Evolutionary conservation across 2,329 filamentous ascomycete species (phyloP).

Genomic region (Tothia fuscella): DNA sequence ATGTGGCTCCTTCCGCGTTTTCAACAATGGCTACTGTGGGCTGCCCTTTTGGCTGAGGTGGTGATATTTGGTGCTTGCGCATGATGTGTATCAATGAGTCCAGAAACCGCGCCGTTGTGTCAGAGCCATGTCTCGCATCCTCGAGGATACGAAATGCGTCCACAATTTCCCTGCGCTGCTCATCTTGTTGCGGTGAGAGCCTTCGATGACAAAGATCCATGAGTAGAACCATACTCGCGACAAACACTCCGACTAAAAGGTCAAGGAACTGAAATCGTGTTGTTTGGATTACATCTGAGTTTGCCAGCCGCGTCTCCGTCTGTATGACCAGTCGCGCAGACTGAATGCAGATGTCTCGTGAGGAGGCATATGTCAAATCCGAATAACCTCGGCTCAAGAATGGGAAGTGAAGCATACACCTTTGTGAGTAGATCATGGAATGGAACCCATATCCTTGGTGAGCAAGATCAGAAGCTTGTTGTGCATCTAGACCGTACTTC

Average conservation of each 20-base stretch:
- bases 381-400: constrained; percentile 21
- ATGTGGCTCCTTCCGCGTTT: too few relatives aligned
- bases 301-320: constrained; percentile 13
- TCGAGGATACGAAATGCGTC: constrained; percentile 25
- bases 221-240: constrained; percentile 27
- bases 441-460: constrained; percentile 26
- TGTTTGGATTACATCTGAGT: constrained; percentile 14
- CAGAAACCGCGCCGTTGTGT: constrained; percentile 20
- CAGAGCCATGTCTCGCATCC: constrained; percentile 19
- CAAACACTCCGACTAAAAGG: constrained; percentile 24
- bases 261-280: constrained; percentile 20
- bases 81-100: constrained; percentile 22
- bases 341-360: constrained; percentile 25
- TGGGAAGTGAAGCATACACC: constrained; percentile 28
- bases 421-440: constrained; percentile 24
- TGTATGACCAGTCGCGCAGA: constrained; percentile 22
- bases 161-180: constrained; percentile 21
- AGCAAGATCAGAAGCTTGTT: constrained; percentile 14
- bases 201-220: constrained; percentile 27
- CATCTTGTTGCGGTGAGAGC: constrained; percentile 18
- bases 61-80: constrained; percentile 17
- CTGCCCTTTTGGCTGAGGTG: not conserved
- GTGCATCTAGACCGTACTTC: constrained; percentile 9
- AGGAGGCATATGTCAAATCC: constrained; percentile 22
- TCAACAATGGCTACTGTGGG: not conserved